Conservation (phyloP, 2,329 filamentous ascomycete genomes). For the Pseudofabraea citricarpa region DNA sequence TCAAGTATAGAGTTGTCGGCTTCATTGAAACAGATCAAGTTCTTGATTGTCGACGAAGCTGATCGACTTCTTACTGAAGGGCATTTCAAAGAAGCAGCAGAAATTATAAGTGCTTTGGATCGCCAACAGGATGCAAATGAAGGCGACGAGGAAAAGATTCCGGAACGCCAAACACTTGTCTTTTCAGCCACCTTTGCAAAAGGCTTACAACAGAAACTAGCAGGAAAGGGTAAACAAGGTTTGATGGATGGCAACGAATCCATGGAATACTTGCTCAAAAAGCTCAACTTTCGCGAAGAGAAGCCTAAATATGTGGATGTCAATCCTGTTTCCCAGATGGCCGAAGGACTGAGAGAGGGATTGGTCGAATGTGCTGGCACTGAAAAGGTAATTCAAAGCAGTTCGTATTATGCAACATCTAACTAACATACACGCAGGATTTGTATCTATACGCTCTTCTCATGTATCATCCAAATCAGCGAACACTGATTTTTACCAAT, state of each 20-base stretch:
- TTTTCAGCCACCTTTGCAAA: constrained; percentile 97
- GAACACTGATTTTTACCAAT: constrained; percentile 90
- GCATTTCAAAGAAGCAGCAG: constrained; percentile 89
- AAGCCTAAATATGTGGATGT: constrained; percentile 88
- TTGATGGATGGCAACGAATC: constrained; percentile 71
- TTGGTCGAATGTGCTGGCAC: constrained; percentile 87
- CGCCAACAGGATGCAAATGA: constrained; percentile 47
- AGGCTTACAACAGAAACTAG: constrained; percentile 83
- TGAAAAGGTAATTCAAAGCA: constrained; percentile 64
- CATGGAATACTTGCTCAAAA: constrained; percentile 88
- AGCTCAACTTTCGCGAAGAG: constrained; percentile 79
- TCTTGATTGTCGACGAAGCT: constrained; percentile 89
- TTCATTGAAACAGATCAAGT: constrained; percentile 69
- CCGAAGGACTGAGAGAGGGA: constrained; percentile 77
- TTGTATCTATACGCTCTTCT: constrained; percentile 88
- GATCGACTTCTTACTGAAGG: constrained; percentile 88
- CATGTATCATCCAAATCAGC: constrained; percentile 73
- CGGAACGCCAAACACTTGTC: constrained; percentile 77
- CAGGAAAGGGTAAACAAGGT: constrained; percentile 60
- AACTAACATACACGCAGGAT: constrained; percentile 48
- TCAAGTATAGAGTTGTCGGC: constrained; percentile 64
- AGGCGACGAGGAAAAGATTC: constrained; percentile 38
- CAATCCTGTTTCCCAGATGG: constrained; percentile 87
- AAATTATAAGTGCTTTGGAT: constrained; percentile 80
- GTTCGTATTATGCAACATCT: background rate